Percentiles rank a stretch among this genome's conserved stretches.
phyloP scores from a whole-genome alignment of 768 basidiomycete genomes.

The Russula earlei region DNA sequence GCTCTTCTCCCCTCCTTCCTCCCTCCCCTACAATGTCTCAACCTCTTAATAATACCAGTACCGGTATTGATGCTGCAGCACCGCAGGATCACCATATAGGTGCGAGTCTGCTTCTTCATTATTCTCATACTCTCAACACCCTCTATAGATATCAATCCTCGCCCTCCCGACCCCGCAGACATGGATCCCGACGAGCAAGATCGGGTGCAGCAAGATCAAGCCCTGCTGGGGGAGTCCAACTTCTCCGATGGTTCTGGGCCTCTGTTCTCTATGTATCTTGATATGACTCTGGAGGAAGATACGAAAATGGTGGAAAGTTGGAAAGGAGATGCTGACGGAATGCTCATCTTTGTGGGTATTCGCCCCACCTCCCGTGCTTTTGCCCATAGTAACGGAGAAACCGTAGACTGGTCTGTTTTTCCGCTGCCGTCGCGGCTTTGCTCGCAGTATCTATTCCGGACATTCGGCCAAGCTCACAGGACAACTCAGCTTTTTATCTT shows the following conservation, averaged over 20 bases:
- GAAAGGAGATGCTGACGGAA: conserved; percentile 1
- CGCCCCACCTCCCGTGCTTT: not conserved
- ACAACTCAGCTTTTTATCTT: not conserved
- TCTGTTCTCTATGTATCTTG: conserved; percentile 1
- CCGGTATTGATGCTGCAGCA: not conserved
- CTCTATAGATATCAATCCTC: not conserved
- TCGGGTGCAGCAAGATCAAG: not conserved
- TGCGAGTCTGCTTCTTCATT: not conserved
- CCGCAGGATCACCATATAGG: not conserved
- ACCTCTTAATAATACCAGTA: not conserved
- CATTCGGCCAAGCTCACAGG: not conserved
- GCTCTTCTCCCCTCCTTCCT: not conserved
- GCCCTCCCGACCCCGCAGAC: not conserved
- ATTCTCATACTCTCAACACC: too few relatives aligned
- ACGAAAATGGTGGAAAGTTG: not conserved
- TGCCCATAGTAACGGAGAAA: not conserved
- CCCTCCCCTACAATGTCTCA: not conserved
- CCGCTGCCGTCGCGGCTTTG: conserved; percentile 12
- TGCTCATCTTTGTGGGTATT: conserved; percentile 1
- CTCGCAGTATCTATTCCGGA: not conserved
- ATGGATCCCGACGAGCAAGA: too few relatives aligned
- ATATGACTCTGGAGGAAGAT: not conserved
- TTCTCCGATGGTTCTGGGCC: not conserved
- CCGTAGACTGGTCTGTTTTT: conserved; percentile 16
- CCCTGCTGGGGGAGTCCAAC: not conserved